These are phyloP conservation scores for Nothophaeocryptopus gaeumannii DNA, from an alignment of 2,329 filamentous ascomycete species.

Conservation along the genomic window DNA sequence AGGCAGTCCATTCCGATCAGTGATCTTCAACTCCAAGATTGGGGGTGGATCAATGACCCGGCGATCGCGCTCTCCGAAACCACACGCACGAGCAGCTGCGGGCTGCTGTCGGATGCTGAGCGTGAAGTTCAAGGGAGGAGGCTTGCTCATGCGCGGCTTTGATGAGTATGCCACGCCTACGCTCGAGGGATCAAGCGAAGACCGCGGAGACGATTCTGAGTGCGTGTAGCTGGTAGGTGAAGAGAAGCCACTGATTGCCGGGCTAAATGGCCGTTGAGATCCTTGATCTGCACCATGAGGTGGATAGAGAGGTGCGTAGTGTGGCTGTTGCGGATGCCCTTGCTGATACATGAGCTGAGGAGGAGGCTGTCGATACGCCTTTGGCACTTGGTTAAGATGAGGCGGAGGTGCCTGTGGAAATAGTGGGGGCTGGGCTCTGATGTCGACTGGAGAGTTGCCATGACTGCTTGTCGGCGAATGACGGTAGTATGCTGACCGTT, in stretches of 20 bases:
- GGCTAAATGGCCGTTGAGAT: constrained; percentile 15
- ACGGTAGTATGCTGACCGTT: constrained; percentile 28
- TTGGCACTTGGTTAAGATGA: constrained; percentile 18
- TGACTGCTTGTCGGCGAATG: constrained; percentile 10
- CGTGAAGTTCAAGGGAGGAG: constrained; percentile 39
- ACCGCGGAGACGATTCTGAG: constrained; percentile 27
- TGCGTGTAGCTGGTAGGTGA: constrained; percentile 25
- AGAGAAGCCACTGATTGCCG: constrained; percentile 20
- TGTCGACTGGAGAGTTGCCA: constrained; percentile 11
- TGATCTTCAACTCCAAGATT: constrained; percentile 70
- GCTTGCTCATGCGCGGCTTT: constrained; percentile 12
- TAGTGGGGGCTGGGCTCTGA: constrained; percentile 29
- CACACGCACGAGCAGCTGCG: constrained; percentile 72
- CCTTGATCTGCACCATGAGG: constrained; percentile 3
- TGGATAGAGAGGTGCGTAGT: constrained; percentile 11
- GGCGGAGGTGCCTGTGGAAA: constrained; percentile 16
- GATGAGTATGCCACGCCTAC: not conserved
- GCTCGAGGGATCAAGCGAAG: constrained; percentile 17
- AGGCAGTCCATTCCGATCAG: constrained; percentile 54
- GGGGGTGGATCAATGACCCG: constrained; percentile 81
- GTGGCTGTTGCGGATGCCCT: constrained; percentile 15
- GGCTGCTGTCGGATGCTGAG: constrained; percentile 74
- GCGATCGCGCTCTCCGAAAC: constrained; percentile 77
- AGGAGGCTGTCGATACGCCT: constrained; percentile 13
- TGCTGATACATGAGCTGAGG: constrained; percentile 6